Percentiles rank a stretch among this genome's conserved stretches.
Evolutionary conservation across 192 early-diverging fungal genomes (phyloP).

Genomic region (Coemansia sp.): DNA sequence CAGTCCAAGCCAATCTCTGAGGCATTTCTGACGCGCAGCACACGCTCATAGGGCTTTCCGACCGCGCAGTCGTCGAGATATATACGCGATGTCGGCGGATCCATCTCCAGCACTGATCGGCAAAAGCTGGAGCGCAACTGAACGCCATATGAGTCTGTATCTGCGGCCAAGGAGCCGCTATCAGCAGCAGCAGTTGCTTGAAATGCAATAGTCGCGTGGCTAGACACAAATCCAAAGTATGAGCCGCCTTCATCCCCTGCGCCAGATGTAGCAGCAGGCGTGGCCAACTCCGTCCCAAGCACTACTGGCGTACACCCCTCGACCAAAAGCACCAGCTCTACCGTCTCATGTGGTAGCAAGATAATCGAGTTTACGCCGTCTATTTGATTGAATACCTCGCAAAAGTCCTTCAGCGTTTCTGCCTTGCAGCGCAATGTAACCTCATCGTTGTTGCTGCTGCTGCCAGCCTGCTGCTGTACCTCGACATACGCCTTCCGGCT

Average conservation of each 20-base stretch:
- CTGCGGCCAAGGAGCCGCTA: background rate
- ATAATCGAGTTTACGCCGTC: slow-evolving; percentile 72
- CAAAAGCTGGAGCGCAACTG: slow-evolving; percentile 86
- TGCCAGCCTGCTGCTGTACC: background rate
- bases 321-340: slow-evolving; percentile 79
- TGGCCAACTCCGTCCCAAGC: slow-evolving; percentile 14
- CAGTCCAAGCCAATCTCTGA: slow-evolving; percentile 92
- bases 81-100: slow-evolving; percentile 89
- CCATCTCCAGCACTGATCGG: slow-evolving; percentile 86
- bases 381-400: slow-evolving; percentile 93
- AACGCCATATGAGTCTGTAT: slow-evolving; percentile 60
- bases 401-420: slow-evolving; percentile 59
- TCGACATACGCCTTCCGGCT: slow-evolving; percentile 34
- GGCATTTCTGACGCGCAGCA: slow-evolving; percentile 85
- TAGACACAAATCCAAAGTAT: slow-evolving; percentile 11
- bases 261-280: slow-evolving; percentile 16
- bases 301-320: slow-evolving; percentile 26
- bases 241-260: slow-evolving; percentile 27
- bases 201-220: slow-evolving; percentile 3
- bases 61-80: slow-evolving; percentile 93
- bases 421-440: slow-evolving; percentile 35
- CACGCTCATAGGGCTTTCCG: slow-evolving; percentile 85
- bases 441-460: background rate
- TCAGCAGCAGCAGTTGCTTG: background rate
- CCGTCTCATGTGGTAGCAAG: slow-evolving; percentile 66